phyloP scores from a whole-genome alignment of 495 filamentous ascomycete species.

The Trichocladium uniseriatum region DNA sequence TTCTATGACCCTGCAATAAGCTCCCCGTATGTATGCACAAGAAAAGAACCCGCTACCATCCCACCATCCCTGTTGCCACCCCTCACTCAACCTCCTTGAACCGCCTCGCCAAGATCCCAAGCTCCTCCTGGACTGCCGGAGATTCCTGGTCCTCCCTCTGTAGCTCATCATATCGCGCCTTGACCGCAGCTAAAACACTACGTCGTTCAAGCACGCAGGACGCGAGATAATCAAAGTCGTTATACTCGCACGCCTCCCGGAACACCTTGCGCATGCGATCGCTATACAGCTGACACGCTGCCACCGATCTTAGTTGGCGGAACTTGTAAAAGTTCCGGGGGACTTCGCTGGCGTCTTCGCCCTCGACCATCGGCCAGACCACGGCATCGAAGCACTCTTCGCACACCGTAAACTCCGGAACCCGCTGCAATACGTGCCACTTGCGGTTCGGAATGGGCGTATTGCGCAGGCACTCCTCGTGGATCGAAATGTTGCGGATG shows the following conservation, averaged over 20 bases:
- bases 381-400: constrained; percentile 55
- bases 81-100: constrained; percentile 17
- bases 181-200: constrained; percentile 27
- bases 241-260: constrained; percentile 44
- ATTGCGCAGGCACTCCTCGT: constrained; percentile 31
- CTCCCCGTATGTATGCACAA: not conserved
- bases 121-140: constrained; percentile 40
- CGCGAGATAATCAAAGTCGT: constrained; percentile 49
- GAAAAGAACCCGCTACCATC: not conserved
- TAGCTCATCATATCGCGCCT: constrained; percentile 22
- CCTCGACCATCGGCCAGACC: constrained; percentile 52
- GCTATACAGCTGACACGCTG: constrained; percentile 66
- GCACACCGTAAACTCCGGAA: constrained; percentile 37
- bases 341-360: constrained; percentile 33
- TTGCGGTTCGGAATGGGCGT: constrained; percentile 17
- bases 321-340: constrained; percentile 49
- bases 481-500: constrained; percentile 25
- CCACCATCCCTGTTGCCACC: not conserved
- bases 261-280: constrained; percentile 62
- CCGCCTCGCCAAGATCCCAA: constrained; percentile 8
- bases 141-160: constrained; percentile 35
- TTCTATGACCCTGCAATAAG: not conserved
- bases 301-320: constrained; percentile 38
- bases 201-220: constrained; percentile 39
- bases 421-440: constrained; percentile 34